Base-by-base conservation (phyloP, 2,329 filamentous ascomycete genomes). In the Rutstroemia sydowiana region DNA sequence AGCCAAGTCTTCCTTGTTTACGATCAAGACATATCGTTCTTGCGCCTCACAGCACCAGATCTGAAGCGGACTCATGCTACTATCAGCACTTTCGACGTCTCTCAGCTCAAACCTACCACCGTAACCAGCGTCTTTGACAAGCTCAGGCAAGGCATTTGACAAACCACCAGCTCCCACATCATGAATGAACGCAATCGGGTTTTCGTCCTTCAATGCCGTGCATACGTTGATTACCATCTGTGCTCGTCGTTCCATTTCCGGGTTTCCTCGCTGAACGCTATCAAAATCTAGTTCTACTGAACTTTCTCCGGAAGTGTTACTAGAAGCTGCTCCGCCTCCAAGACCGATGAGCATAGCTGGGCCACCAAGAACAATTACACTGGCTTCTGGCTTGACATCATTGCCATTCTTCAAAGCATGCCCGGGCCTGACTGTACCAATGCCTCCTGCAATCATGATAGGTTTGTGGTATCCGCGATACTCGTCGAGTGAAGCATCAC, bases 161-260 rank as follows among this genome's bases (percentile, higher is more conserved):
- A 91, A 73, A 54, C 93, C 93, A 63, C 93, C 93, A 46, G 93
- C 93, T 56, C 93, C 93, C 42, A 98, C 93, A 66, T 98, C 93
- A 68, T 98, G 93, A 58, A 98, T 97, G 72, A 97, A 92, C 51
- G 88, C 85, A 60, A 98, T 97, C 0, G 93, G 93, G 66, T 87
- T 97, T 57, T 89, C 76, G 3, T 83, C 74, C 14, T 91, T 92
- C 62, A 97, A 79, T 3, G 88, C 85, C 26, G 87, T 83, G 68
- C 93, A 98, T 4, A 89, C 85, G 69, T 97, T 93, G 70, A 98
- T 98, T 58, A 98, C 93, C 80, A 97, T 95, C 71, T 98, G 93
- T 2, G 92, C 93, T 61, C 93, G 81, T 57, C 93, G 79, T 70
- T 98, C 89, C 69, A 97, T 92, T 71, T 98, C 93, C 1, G 93